Conservation (phyloP, 2,329 filamentous ascomycete species). For the Pochonia chlamydosporia region DNA sequence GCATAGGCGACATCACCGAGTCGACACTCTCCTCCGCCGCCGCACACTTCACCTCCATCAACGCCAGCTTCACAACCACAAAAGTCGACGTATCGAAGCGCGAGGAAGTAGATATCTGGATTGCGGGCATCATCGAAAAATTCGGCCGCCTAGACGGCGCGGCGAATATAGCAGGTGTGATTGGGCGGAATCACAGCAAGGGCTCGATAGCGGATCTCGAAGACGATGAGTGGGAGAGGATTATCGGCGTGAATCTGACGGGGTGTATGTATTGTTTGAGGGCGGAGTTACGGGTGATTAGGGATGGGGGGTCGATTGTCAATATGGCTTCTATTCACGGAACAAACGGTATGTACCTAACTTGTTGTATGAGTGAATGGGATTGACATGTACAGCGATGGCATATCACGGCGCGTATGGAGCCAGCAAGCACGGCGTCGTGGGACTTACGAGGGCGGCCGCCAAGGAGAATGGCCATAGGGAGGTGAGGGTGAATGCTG, state of each 20-base stretch:
- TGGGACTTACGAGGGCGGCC: constrained; percentile 30
- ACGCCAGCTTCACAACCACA: constrained; percentile 26
- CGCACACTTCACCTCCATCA: constrained; percentile 22
- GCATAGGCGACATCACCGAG: constrained; percentile 25
- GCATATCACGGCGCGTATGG: constrained; percentile 29
- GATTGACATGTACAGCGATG: constrained; percentile 9
- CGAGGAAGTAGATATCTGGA: constrained; percentile 45
- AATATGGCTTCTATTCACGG: constrained; percentile 44
- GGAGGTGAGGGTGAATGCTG: constrained; percentile 40
- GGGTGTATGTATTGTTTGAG: constrained; percentile 42
- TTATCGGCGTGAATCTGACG: constrained; percentile 43
- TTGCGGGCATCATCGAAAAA: constrained; percentile 36
- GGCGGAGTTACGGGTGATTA: constrained; percentile 34
- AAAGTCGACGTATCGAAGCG: constrained; percentile 43
- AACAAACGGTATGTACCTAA: constrained; percentile 38
- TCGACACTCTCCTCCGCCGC: constrained; percentile 22
- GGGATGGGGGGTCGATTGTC: constrained; percentile 49
- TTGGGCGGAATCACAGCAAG: constrained; percentile 36
- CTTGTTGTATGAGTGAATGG: too few species aligned
- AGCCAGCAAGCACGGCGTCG: constrained; percentile 32
- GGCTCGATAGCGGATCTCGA: constrained; percentile 35
- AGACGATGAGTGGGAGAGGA: constrained; percentile 42
- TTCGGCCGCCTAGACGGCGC: constrained; percentile 49
- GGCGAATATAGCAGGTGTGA: constrained; percentile 49
- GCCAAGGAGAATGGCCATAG: constrained; percentile 34